Percentiles rank a stretch among this genome's conserved stretches.
Conservation (phyloP, 768 basidiomycete species). For the Termitomyces bulborhizus region DNA sequence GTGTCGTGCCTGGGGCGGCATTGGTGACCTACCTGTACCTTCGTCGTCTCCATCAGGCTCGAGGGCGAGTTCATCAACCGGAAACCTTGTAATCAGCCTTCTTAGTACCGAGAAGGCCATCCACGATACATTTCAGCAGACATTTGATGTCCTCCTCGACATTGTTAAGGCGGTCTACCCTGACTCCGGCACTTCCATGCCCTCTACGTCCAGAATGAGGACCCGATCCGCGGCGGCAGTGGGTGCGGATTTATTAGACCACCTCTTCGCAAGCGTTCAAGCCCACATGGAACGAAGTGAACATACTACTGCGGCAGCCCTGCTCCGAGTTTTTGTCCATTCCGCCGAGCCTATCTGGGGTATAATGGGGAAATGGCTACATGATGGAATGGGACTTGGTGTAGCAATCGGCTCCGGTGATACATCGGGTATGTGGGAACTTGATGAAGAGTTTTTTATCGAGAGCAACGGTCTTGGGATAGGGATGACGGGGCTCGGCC, state of each 20-base stretch:
- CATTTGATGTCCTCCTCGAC: conserved; percentile 50
- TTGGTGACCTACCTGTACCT: neutral
- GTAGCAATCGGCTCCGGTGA: conserved; percentile 25
- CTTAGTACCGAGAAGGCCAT: conserved; percentile 58
- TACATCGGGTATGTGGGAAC: conserved; percentile 25
- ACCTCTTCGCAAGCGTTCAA: conserved; percentile 51
- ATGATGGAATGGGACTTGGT: conserved; percentile 59
- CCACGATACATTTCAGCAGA: conserved; percentile 47
- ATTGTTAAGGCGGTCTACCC: conserved; percentile 33
- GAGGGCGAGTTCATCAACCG: conserved; percentile 19
- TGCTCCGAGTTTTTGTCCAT: conserved; percentile 57
- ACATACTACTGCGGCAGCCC: conserved; percentile 39
- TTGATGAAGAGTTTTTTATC: conserved; percentile 79
- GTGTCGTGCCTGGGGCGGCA: conserved; percentile 49
- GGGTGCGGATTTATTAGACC: conserved; percentile 56
- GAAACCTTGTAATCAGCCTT: conserved; percentile 54
- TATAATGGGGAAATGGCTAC: conserved; percentile 68
- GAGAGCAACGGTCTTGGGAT: conserved; percentile 58
- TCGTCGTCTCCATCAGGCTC: neutral
- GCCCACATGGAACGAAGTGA: conserved; percentile 57
- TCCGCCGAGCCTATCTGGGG: conserved; percentile 69
- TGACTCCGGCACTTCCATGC: conserved; percentile 16
- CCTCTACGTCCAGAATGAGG: conserved; percentile 11
- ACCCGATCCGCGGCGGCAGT: conserved; percentile 42
- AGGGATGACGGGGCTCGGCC: conserved; percentile 40